Evolutionary conservation across 768 basidiomycete genomes (phyloP).

Genomic region (Phlebiopsis flavidoalba): DNA sequence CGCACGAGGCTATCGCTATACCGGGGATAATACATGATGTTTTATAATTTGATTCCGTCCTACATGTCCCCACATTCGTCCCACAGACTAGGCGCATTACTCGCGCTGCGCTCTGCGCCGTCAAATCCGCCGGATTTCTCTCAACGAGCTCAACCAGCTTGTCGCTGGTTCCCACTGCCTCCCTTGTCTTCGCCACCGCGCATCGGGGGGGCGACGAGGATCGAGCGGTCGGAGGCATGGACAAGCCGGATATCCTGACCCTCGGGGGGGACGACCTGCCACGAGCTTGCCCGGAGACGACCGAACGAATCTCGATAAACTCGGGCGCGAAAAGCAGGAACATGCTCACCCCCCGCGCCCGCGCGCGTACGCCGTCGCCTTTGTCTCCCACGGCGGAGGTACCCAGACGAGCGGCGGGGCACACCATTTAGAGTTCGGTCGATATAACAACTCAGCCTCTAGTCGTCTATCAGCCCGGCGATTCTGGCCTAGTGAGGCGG

Average conservation of each 20-base stretch:
- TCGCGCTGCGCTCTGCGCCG: conserved; percentile 27
- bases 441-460: conserved; percentile 78
- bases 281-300: conserved; percentile 58
- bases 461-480: neutral
- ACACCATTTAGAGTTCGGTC: conserved; percentile 63
- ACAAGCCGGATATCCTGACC: conserved; percentile 64
- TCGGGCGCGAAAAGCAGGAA: conserved; percentile 70
- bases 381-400: conserved; percentile 79
- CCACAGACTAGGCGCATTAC: conserved; percentile 42
- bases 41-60: neutral
- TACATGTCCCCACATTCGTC: conserved; percentile 78
- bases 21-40: no score
- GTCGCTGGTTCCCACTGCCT: conserved; percentile 27
- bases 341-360: conserved; percentile 52
- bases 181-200: conserved; percentile 43
- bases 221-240: conserved; percentile 41
- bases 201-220: conserved; percentile 63
- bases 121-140: conserved; percentile 60
- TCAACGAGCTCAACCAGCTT: conserved; percentile 64
- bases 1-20: no score
- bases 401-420: conserved; percentile 55
- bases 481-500: neutral
- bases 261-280: conserved; percentile 88
- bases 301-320: conserved; percentile 71
- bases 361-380: conserved; percentile 56